Base-by-base conservation (phyloP, 1,284 basidiomycete species). In the Neotropicomus parvogracilis region DNA sequence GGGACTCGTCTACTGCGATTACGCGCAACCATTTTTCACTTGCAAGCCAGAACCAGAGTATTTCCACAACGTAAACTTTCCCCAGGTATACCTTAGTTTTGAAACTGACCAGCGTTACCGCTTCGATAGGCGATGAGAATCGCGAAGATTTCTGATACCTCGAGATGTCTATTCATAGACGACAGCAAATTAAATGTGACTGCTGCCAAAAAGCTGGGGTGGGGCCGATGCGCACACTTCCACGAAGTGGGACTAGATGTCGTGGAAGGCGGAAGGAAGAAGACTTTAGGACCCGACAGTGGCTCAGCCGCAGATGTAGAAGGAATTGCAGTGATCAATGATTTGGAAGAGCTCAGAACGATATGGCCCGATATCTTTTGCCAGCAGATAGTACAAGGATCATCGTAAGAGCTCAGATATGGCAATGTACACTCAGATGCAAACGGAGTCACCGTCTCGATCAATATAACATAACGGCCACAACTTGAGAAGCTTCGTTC, bases 1-100 rank as follows among this genome's bases (percentile, higher is more conserved):
- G 57, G 88, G 81, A 12, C 65, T 93, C 13, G 78, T 91, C 9
- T 95, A 75, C 60, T 95, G 91, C 61, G 83, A 95, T 68, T 95
- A 95, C 57, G 68, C 74, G 8, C 59, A 79, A 32, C 73, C 77
- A 13, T 65, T 85, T 52, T 91, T 95, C 66, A 74, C 76, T 6
- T 93, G 91, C 72, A 95, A 95, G 62, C 91, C 91, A 9, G 88
- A 94, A 56, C 64, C 78, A 2, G 75, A 79, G 46, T 91, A 75
- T 61, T 92, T 86, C 58, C 61, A 71, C 35, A 70, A 78, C 64
- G 88, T 87, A 52, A 41, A 31, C 34, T 20, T 6, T n/a, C 19
- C 3, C 13, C 3, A 16, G 1, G 1, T 20, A 43, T 32, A n/a
- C 33, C 17, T 34, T 27, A 19, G 37, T 24, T 28, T 29, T 19